Evolutionary conservation across 2,329 filamentous ascomycete species (phyloP).

Genomic region (Colletotrichum melonis): DNA sequence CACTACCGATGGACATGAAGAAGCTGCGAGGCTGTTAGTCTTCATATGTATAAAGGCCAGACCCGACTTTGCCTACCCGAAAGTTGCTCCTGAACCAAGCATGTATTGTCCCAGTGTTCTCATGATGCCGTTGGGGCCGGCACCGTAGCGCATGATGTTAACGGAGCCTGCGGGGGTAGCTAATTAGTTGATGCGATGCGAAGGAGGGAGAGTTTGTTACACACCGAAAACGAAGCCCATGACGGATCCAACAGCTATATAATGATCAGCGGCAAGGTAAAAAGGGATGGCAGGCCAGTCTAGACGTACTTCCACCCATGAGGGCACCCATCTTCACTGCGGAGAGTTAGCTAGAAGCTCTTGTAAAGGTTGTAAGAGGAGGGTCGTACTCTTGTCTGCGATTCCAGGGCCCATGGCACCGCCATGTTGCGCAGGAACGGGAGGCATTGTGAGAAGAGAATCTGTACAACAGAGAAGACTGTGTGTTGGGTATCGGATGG

Average conservation of each 20-base stretch:
- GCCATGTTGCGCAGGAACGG: conserved; percentile 50
- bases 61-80: conserved; percentile 74
- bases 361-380: background rate
- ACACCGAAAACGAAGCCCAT: conserved; percentile 98
- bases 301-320: conserved; percentile 93
- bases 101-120: conserved; percentile 97
- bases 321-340: conserved; percentile 97
- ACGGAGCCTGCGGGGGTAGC: conserved; percentile 73
- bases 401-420: conserved; percentile 60
- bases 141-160: conserved; percentile 95
- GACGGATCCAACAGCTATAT: conserved; percentile 87
- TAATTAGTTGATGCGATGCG: conserved; percentile 3
- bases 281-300: background rate
- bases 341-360: conserved; percentile 38
- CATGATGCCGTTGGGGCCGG: conserved; percentile 93
- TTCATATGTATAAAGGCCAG: background rate
- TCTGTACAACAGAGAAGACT: background rate
- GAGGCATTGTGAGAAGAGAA: conserved; percentile 50
- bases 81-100: conserved; percentile 93
- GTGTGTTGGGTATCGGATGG: background rate
- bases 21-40: conserved; percentile 64
- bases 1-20: conserved; percentile 99
- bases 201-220: conserved; percentile 38
- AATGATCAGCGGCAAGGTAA: conserved; percentile 44
- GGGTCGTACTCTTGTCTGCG: conserved; percentile 63